phyloP scores from a whole-genome alignment of 495 filamentous ascomycete genomes.

The Tuber borchii region DNA sequence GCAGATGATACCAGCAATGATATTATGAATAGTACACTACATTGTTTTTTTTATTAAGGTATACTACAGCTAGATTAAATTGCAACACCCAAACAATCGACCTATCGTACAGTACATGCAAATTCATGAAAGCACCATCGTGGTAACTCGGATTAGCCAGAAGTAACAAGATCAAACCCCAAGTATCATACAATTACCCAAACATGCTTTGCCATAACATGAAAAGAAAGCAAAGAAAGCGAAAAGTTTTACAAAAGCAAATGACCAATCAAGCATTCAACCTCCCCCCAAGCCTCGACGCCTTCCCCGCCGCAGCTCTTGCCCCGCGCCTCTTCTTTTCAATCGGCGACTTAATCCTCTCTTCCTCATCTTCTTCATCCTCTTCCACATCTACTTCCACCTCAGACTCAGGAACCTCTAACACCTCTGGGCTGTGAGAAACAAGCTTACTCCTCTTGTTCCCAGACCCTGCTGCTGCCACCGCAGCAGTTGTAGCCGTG shows the following conservation, averaged over 20 bases:
- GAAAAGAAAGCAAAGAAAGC: background rate
- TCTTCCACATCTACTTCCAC: conserved; percentile 43
- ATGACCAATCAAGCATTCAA: background rate
- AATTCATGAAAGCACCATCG: background rate
- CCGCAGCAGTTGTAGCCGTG: background rate
- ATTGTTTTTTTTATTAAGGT: background rate
- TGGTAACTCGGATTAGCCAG: background rate
- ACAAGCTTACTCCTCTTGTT: background rate
- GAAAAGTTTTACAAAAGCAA: background rate
- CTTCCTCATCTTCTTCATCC: conserved; percentile 38
- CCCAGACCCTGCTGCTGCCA: background rate
- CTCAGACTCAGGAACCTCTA: conserved; percentile 4
- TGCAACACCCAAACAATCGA: background rate
- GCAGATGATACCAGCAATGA: background rate
- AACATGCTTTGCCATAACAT: background rate
- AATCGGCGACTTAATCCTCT: conserved; percentile 22
- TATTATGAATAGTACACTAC: background rate
- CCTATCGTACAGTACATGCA: background rate
- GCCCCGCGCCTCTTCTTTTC: conserved; percentile 25
- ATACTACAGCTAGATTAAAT: conserved; percentile 3
- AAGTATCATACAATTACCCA: background rate
- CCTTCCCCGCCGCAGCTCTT: background rate
- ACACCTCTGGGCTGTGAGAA: background rate
- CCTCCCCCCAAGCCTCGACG: background rate
- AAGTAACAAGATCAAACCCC: background rate